A percentile compares a stretch with the other conserved stretches of the same genome.
These are phyloP conservation scores for Beauveria sp. DNA, from an alignment of 2,329 filamentous ascomycete species.

Conservation along the genomic window DNA sequence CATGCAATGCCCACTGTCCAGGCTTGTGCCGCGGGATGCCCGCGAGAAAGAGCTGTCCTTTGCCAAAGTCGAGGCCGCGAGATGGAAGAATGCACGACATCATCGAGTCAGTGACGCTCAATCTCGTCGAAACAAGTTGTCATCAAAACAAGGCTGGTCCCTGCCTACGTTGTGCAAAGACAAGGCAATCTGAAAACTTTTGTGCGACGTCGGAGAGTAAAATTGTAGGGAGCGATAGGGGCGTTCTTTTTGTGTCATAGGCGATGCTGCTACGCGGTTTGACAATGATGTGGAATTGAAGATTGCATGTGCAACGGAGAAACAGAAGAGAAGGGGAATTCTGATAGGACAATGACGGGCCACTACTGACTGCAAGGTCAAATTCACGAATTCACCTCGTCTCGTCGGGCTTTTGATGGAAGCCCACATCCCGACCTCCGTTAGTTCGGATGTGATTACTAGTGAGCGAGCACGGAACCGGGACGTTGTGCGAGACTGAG, in stretches of 20 bases:
- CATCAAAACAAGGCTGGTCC: not conserved
- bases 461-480: not conserved
- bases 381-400: not conserved
- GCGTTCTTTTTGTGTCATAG: not conserved
- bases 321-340: not conserved
- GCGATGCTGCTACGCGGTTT: not conserved
- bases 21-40: not conserved
- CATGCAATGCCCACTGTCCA: not conserved
- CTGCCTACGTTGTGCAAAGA: not conserved
- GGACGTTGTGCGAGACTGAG: not conserved
- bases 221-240: not conserved
- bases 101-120: not conserved
- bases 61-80: not conserved
- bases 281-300: not conserved
- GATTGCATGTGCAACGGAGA: not conserved
- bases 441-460: not conserved
- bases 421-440: not conserved
- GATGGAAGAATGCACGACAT: not conserved
- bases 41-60: not conserved
- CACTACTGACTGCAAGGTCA: not conserved
- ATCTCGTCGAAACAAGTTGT: not conserved
- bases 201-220: conserved; percentile 3
- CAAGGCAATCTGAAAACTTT: not conserved
- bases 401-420: not conserved
- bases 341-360: not conserved